Conservation (phyloP, 2,329 filamentous ascomycete species). For the Alternaria sp. region DNA sequence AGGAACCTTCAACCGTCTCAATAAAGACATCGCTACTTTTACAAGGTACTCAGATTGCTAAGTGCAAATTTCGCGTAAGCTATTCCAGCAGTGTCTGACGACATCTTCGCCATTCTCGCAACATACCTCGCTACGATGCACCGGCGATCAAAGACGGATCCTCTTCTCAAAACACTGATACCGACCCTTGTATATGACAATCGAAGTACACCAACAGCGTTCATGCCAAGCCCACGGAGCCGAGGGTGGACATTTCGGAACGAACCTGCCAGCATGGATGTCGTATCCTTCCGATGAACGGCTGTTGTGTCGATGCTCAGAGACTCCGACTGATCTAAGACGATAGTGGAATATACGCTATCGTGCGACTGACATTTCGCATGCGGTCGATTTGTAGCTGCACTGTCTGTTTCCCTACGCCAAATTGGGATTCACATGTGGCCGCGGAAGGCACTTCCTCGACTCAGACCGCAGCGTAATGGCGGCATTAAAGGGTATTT, state of each 20-base stretch:
- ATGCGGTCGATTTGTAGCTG: neutral
- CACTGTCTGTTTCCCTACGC: neutral
- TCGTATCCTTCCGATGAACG: neutral
- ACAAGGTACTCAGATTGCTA: neutral
- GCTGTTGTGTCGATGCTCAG: neutral
- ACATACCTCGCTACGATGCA: neutral
- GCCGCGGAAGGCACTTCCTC: neutral
- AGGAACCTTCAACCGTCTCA: neutral
- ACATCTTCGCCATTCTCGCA: slow-evolving; percentile 2
- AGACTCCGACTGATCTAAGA: too few relatives aligned
- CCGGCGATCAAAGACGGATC: neutral
- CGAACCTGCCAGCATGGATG: neutral
- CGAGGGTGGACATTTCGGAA: neutral
- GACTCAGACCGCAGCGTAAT: too few relatives aligned
- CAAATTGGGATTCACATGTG: neutral
- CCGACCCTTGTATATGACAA: neutral
- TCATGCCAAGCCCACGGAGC: neutral
- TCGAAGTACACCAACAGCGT: neutral
- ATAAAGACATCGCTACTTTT: too few relatives aligned
- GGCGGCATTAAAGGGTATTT: neutral
- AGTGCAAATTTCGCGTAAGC: neutral
- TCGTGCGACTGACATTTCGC: neutral
- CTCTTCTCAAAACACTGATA: neutral
- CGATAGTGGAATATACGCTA: neutral
- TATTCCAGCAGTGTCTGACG: neutral